Evolutionary conservation across 345 rosid genomes (phyloP).

Genomic region (Adansonia digitata): DNA sequence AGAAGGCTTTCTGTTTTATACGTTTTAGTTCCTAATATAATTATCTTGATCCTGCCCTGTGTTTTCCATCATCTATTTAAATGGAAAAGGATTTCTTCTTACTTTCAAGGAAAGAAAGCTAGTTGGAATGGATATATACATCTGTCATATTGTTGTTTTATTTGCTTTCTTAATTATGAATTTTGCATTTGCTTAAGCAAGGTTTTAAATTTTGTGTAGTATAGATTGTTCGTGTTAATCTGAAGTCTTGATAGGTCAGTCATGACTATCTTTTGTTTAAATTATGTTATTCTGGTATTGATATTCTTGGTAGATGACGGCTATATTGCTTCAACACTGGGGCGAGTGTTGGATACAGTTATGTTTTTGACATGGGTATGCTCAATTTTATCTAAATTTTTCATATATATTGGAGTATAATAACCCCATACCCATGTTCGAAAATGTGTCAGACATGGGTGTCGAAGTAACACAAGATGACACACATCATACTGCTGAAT

Average conservation of each 20-base stretch:
- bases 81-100: not conserved
- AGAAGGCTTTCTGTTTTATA: not conserved
- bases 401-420: no score
- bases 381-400: no score
- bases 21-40: not conserved
- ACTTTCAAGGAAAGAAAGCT: not conserved
- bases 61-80: not conserved
- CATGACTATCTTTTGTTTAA: not conserved
- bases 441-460: no score
- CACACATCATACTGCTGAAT: not conserved
- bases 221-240: not conserved
- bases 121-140: not conserved
- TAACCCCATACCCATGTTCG: no score
- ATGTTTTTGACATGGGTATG: no score
- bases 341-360: no score
- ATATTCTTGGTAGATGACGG: not conserved
- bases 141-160: not conserved
- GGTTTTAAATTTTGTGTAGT: no score
- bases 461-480: no score
- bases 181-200: not conserved
- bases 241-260: not conserved
- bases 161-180: not conserved
- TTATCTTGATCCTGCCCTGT: not conserved
- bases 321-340: no score
- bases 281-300: not conserved